Percentiles rank a stretch among this genome's conserved stretches.
Evolutionary conservation across 768 basidiomycete genomes (phyloP).

Genomic region (Dioszegia crocea): DNA sequence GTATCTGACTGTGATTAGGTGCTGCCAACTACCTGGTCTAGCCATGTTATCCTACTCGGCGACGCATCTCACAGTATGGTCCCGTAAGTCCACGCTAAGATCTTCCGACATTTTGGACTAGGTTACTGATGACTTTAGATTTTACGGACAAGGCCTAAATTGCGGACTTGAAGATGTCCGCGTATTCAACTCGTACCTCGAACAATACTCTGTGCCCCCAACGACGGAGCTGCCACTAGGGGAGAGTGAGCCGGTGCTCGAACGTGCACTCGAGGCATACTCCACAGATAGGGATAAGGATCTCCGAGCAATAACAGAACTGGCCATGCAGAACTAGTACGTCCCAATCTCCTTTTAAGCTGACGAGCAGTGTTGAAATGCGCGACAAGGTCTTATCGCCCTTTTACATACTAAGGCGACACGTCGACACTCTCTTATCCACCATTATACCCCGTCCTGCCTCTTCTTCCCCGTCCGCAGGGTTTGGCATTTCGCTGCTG

Average conservation of each 20-base stretch:
- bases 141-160: conserved; percentile 80
- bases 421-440: conserved; percentile 63
- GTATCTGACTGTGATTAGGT: conserved; percentile 13
- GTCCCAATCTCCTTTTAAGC: conserved; percentile 48
- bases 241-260: conserved; percentile 50
- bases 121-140: conserved; percentile 19
- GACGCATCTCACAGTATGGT: conserved; percentile 98
- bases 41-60: conserved; percentile 66
- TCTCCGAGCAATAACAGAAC: conserved; percentile 79
- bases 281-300: conserved; percentile 78
- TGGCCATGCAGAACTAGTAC: conserved; percentile 96
- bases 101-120: not conserved
- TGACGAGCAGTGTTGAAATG: conserved; percentile 73
- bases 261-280: conserved; percentile 69
- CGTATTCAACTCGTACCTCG: conserved; percentile 71
- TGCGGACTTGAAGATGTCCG: conserved; percentile 97
- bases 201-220: conserved; percentile 64
- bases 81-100: conserved; percentile 52
- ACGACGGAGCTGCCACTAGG: conserved; percentile 44
- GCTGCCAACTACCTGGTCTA: conserved; percentile 28
- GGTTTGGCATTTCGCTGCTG: conserved; percentile 12
- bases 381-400: conserved; percentile 82
- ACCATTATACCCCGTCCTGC: conserved; percentile 20
- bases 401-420: conserved; percentile 71
- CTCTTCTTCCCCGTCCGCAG: not conserved